phyloP scores from a whole-genome alignment of 257 asterid species.

The Plantago ovata region DNA sequence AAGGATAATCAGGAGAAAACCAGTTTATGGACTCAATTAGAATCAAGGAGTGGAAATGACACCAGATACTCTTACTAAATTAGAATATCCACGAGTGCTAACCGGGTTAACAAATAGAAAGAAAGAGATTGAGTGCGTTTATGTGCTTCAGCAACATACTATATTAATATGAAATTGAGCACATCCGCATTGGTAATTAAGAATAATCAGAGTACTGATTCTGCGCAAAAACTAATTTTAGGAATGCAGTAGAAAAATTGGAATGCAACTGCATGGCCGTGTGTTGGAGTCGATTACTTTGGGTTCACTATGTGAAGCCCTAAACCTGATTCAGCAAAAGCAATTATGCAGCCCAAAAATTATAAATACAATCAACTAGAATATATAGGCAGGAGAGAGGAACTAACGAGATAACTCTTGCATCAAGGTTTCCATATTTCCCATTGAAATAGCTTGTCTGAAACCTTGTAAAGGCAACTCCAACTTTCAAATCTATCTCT shows the following conservation, averaged over 20 bases:
- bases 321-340: conserved; percentile 4
- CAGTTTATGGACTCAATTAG: too few species aligned
- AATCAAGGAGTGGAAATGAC: too few species aligned
- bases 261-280: conserved; percentile 2
- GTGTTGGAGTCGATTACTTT: conserved; percentile 9
- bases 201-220: neutral
- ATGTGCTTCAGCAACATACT: neutral
- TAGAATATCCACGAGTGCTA: too few species aligned
- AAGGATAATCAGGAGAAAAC: too few species aligned
- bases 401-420: conserved; percentile 91
- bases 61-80: too few species aligned
- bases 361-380: conserved; percentile 2
- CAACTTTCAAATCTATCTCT: conserved; percentile 96
- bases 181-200: conserved; percentile 10
- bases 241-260: conserved; percentile 11
- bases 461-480: conserved; percentile 91
- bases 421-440: conserved; percentile 93
- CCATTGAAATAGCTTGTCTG: conserved; percentile 92
- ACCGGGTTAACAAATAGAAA: too few species aligned
- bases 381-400: conserved; percentile 21
- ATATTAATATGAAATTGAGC: neutral
- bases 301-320: conserved; percentile 12
- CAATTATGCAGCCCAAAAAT: conserved; percentile 6
- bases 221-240: conserved; percentile 1
- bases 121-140: too few species aligned